A percentile compares a stretch with the other conserved stretches of the same genome.
Conservation (phyloP, 2,329 filamentous ascomycete species). For the Colletotrichum endophyticum region DNA sequence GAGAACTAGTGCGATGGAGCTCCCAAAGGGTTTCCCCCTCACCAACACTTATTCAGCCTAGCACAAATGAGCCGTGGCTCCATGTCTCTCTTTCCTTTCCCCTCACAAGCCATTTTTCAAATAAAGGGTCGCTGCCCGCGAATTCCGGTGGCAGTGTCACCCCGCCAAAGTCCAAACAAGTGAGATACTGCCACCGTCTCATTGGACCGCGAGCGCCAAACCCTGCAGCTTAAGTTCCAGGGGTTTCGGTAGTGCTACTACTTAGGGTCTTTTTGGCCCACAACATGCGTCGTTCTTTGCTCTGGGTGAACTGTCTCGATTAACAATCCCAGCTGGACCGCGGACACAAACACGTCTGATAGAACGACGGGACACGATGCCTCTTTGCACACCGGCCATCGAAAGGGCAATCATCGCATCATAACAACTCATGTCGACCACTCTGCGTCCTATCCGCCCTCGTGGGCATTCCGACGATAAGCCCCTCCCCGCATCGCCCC, state of each 20-base stretch:
- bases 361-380: not conserved
- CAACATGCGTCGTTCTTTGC: not conserved
- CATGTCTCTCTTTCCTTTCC: not conserved
- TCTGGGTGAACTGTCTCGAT: not conserved
- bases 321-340: not conserved
- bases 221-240: not conserved
- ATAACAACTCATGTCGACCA: not conserved
- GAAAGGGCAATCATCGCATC: not conserved
- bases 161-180: not conserved
- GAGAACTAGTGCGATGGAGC: not conserved
- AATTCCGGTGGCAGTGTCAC: not conserved
- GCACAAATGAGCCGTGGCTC: not conserved
- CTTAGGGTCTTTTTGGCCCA: not conserved
- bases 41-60: not conserved
- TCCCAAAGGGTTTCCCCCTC: not conserved
- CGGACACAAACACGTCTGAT: not conserved
- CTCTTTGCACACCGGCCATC: not conserved
- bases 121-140: not conserved
- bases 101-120: not conserved
- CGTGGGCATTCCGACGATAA: not conserved
- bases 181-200: not conserved
- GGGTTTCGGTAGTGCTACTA: not conserved
- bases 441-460: not conserved
- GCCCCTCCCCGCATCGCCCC: not conserved
- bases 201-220: not conserved